Evolutionary conservation across 768 basidiomycete species (phyloP).

Genomic region (Auriscalpium vulgare): DNA sequence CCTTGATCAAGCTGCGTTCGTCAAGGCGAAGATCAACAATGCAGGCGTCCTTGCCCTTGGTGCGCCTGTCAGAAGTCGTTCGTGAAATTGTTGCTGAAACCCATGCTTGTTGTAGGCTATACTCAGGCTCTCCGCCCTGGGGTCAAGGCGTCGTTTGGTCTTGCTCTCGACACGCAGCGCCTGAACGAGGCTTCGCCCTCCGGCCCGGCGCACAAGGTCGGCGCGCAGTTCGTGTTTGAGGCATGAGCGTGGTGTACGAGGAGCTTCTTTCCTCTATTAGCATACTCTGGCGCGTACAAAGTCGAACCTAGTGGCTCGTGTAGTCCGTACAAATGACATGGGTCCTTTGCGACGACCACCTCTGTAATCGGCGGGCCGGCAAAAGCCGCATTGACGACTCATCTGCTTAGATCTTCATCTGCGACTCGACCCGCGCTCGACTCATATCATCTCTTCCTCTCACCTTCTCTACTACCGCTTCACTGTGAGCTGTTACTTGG

Average conservation of each 20-base stretch:
- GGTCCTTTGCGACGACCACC: too few relatives aligned
- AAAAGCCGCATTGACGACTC: too few relatives aligned
- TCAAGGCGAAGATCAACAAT: conserved; percentile 99
- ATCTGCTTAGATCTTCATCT: too few relatives aligned
- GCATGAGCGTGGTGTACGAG: conserved; percentile 4
- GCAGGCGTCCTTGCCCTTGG: conserved; percentile 81
- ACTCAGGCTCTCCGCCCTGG: conserved; percentile 92
- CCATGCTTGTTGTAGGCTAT: conserved; percentile 44
- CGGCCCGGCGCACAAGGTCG: conserved; percentile 68
- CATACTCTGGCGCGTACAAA: too few relatives aligned
- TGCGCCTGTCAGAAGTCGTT: conserved; percentile 23
- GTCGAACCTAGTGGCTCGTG: too few relatives aligned
- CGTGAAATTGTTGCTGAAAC: conserved; percentile 8
- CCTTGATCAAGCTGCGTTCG: conserved; percentile 82
- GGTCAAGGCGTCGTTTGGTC: conserved; percentile 87
- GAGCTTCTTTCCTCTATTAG: too few relatives aligned
- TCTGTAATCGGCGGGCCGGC: too few relatives aligned
- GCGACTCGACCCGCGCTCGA: too few relatives aligned
- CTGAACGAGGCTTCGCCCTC: conserved; percentile 58
- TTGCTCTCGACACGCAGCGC: conserved; percentile 91
- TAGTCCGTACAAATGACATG: too few relatives aligned
- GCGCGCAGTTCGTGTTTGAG: conserved; percentile 15
- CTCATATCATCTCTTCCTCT: too few relatives aligned
- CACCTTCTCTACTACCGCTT: too few relatives aligned
- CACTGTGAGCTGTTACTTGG: too few relatives aligned